phyloP scores from a whole-genome alignment of 2,329 filamentous ascomycete species.

The Clarireedia sp. region DNA sequence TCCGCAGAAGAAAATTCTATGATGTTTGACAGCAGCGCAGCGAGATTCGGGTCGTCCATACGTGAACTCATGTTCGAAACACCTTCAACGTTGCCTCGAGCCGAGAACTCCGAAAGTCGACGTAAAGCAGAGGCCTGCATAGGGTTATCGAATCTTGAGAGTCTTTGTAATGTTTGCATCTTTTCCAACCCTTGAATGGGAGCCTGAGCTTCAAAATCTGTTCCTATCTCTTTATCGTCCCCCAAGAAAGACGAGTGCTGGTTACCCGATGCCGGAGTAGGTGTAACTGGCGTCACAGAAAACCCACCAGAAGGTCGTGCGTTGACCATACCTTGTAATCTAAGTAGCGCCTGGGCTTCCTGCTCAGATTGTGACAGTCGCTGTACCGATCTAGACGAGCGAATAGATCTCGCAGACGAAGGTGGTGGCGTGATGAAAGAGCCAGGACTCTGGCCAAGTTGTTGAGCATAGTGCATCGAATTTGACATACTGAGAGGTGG shows the following conservation, averaged over 20 bases:
- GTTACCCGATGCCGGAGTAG: background rate
- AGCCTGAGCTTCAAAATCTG: background rate
- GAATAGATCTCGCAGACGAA: conserved; percentile 5
- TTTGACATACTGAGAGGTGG: conserved; percentile 24
- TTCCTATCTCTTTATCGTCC: conserved; percentile 9
- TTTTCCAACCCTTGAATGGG: conserved; percentile 23
- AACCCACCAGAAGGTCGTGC: background rate
- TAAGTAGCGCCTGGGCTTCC: conserved; percentile 8
- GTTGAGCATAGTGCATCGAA: conserved; percentile 28
- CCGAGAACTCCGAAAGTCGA: conserved; percentile 20
- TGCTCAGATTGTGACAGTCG: conserved; percentile 8
- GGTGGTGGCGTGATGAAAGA: conserved; percentile 6
- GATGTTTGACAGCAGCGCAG: background rate
- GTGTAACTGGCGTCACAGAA: background rate
- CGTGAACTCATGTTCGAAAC: background rate
- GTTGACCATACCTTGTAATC: conserved; percentile 8
- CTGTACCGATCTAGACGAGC: conserved; percentile 1
- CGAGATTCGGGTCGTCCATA: background rate
- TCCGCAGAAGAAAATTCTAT: background rate
- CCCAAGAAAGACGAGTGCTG: background rate
- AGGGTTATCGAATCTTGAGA: conserved; percentile 27
- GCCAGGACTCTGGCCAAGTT: conserved; percentile 17
- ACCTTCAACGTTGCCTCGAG: background rate
- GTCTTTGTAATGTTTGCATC: conserved; percentile 28
- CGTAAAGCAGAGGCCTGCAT: conserved; percentile 20